Base-by-base conservation (phyloP, 768 basidiomycete genomes). In the Boletus pseudopeckii region DNA sequence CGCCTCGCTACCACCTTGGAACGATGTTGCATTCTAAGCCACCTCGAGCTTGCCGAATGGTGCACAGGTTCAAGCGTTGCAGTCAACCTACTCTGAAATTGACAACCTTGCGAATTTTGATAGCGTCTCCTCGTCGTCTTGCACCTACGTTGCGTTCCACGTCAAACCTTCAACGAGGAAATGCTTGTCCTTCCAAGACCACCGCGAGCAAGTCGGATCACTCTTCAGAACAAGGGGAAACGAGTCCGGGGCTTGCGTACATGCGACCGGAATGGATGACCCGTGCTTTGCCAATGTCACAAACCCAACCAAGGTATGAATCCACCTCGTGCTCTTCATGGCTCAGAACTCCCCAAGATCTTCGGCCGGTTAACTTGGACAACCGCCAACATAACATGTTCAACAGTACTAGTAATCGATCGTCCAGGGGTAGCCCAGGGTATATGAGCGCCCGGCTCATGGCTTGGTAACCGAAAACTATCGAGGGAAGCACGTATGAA, bases 401-500 rank as follows among this genome's bases (percentile, higher is more conserved):
- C 17, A 4, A 13, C 24, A 50, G 11, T 5, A 38, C n/a, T n/a
- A n/a, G n/a, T n/a, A n/a, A 41, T 61, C 39, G 36, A 54, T 41
- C 33, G 7, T 10, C 24, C 20, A 14, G n/a, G n/a, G n/a, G n/a
- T n/a, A n/a, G 8, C 8, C 34, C 18, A 44, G 50, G 51, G 48
- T 56, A 26, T 52, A 47, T 17, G 15, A 34, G 5, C 6, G n/a
- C 37, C 22, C 59, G 57, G 58, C 1, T 1, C 22, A 33, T 55
- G 64, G 61, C 9, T 45, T 45, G 46, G 7, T 57, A 1, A 40
- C 64, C 63, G 54, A 24, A 8, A 26, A 33, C 17, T 18, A 2
- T 57, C 42, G 22, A 44, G 26, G 42, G 45, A 39, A 32, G 33
- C 38, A 24, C 36, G 48, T 28, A 26, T 1, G 13, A 2, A 2